phyloP scores from a whole-genome alignment of 2,329 filamentous ascomycete species.

The Aspergillus hiratsukae region DNA sequence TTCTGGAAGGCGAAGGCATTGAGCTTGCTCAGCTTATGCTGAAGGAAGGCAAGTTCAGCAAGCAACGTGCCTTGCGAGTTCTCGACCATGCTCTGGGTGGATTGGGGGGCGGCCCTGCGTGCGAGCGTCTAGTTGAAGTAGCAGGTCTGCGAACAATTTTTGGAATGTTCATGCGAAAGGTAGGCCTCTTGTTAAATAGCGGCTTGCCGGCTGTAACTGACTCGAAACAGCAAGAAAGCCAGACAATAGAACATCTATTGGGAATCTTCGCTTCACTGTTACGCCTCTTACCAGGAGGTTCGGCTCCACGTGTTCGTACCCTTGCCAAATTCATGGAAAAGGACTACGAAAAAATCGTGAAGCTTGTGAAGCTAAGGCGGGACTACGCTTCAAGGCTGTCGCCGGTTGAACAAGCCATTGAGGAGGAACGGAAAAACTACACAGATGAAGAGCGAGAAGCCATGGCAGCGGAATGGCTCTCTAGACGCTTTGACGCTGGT shows the following conservation, averaged over 20 bases:
- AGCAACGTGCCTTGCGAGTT: slow-evolving; percentile 69
- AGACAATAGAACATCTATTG: slow-evolving; percentile 72
- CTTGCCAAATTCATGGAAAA: slow-evolving; percentile 96
- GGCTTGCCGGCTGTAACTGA: slow-evolving; percentile 12
- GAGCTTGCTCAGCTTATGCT: slow-evolving; percentile 92
- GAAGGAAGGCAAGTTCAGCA: slow-evolving; percentile 80
- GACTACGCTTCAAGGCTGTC: slow-evolving; percentile 64
- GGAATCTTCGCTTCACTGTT: slow-evolving; percentile 81
- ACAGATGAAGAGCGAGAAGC: slow-evolving; percentile 57
- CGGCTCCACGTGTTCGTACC: slow-evolving; percentile 71
- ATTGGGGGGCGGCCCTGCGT: slow-evolving; percentile 57
- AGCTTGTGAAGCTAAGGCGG: slow-evolving; percentile 65
- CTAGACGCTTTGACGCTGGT: slow-evolving; percentile 73
- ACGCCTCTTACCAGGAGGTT: slow-evolving; percentile 71
- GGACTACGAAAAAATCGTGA: slow-evolving; percentile 77
- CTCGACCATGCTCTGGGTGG: slow-evolving; percentile 76
- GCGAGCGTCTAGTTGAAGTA: slow-evolving; percentile 71
- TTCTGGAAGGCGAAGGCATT: slow-evolving; percentile 84
- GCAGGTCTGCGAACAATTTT: slow-evolving; percentile 83
- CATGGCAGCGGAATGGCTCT: slow-evolving; percentile 67
- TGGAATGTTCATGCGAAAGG: slow-evolving; percentile 79
- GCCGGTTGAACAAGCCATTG: slow-evolving; percentile 60
- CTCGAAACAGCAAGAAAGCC: slow-evolving; percentile 52
- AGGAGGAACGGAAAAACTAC: slow-evolving; percentile 51
- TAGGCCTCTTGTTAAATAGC: slow-evolving; percentile 13